phyloP scores from a whole-genome alignment of 1,284 basidiomycete species.

The Puccinia polysora region DNA sequence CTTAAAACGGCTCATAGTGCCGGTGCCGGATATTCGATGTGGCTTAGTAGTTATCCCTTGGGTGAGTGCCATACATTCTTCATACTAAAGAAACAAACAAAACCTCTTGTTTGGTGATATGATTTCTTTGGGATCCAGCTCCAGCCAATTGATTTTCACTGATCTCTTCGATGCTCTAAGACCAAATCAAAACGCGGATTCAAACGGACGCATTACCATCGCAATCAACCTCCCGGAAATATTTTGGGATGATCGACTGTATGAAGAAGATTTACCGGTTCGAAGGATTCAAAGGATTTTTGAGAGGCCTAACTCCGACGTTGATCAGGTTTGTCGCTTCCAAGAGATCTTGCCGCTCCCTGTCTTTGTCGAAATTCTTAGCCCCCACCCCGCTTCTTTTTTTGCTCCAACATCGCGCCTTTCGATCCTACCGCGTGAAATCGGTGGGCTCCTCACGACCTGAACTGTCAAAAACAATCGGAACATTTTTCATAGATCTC shows the following conservation, averaged over 20 bases:
- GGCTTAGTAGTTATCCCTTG: constrained; percentile 49
- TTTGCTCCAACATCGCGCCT: not conserved
- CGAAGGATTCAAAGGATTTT: constrained; percentile 80
- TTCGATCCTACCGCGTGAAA: no score
- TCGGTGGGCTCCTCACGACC: no score
- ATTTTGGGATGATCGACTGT: constrained; percentile 75
- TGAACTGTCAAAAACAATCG: no score
- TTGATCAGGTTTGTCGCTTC: constrained; percentile 66
- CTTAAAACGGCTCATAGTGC: not conserved
- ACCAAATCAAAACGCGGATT: constrained; percentile 90
- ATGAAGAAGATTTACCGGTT: constrained; percentile 71
- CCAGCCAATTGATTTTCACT: not conserved
- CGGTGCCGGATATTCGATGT: constrained; percentile 53
- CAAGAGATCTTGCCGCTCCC: no score
- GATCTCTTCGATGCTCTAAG: constrained; percentile 56
- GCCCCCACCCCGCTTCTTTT: not conserved
- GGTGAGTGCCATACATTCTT: constrained; percentile 38
- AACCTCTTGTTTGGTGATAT: not conserved
- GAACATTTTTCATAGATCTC: constrained; percentile 17
- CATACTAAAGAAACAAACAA: constrained; percentile 21
- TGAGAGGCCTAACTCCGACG: constrained; percentile 80
- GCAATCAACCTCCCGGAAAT: constrained; percentile 57
- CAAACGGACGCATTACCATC: constrained; percentile 71
- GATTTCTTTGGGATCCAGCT: constrained; percentile 7
- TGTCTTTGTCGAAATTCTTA: not conserved